Evolutionary conservation across 1,284 basidiomycete species (phyloP), one percentile per base, ranked within the genome.

Genomic region (Marasmius sp.): DNA sequence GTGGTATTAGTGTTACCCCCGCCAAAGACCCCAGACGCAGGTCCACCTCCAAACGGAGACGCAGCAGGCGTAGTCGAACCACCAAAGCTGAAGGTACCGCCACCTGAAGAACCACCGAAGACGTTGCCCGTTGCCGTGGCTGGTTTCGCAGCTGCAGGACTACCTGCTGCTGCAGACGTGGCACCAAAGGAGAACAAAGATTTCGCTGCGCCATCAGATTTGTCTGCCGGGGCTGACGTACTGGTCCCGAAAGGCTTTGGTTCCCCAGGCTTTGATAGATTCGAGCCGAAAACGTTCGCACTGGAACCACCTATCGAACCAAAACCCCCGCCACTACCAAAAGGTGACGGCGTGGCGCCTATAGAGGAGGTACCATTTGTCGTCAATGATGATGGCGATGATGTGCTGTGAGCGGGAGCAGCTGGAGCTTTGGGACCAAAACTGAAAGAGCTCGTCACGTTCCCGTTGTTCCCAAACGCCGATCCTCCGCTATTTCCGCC

Each of bases 161-260:
- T 18, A 5, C 27, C 5, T 27, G 27, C 27, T 27, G 27, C 2
- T 27, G 27, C 5, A 27, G 27, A 27, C 27, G 39, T 27, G 27
- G 47, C 53, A 22, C 63, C 68, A 52, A 73, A 74, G 9, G 68
- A 61, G 62, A 71, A 70, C 41, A 65, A 45, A 11, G 73, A 58
- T 54, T 75, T 60, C 14, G 47, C 11, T 34, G 33, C 18, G 22
- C 36, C 45, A 12, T 10, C 39, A 12, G 56, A 57, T 27, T 27
- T 27, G 27, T 27, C 27, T 27, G 27, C 27, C 27, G 27, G 5
- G 27, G 27, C 27, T 27, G 27, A 27, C 27, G 27, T 27, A 27
- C 27, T 27, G 27, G 27, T 27, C 27, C 27, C 27, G 27, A 27
- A 27, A 27, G 27, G 27, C 27, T 27, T 27, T 27, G 27, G 27